Evolutionary conservation across 306 rosid genomes (phyloP).

Genomic region (Carpinus viminea): DNA sequence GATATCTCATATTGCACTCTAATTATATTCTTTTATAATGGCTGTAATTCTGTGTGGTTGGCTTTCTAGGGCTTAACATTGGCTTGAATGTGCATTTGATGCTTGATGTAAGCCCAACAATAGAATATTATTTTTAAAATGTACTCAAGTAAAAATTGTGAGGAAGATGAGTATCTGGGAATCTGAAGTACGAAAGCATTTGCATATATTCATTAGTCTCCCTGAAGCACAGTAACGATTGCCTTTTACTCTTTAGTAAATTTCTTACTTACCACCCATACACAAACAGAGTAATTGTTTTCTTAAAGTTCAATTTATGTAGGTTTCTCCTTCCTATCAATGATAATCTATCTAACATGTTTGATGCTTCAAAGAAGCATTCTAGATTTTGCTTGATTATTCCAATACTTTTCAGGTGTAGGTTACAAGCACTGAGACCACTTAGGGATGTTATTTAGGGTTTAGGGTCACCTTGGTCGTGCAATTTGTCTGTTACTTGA

Average conservation of each 20-base stretch:
- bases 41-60: neutral
- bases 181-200: neutral
- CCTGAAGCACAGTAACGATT: neutral
- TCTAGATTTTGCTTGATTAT: neutral
- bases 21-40: neutral
- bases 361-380: slow-evolving; percentile 5
- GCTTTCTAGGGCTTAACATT: neutral
- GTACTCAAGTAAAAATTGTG: neutral
- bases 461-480: neutral
- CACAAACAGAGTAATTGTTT: neutral
- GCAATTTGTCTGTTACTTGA: neutral
- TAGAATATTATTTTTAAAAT: neutral
- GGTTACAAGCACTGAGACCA: neutral
- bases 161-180: neutral
- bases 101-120: neutral
- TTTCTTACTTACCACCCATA: neutral
- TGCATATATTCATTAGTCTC: neutral
- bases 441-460: neutral
- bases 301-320: neutral
- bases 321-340: neutral
- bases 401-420: neutral
- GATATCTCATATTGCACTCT: neutral
- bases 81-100: neutral
- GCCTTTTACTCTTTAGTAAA: neutral
- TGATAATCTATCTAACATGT: neutral